Evolutionary conservation across 306 rosid genomes (phyloP).

Genomic region (Argentina anserina): DNA sequence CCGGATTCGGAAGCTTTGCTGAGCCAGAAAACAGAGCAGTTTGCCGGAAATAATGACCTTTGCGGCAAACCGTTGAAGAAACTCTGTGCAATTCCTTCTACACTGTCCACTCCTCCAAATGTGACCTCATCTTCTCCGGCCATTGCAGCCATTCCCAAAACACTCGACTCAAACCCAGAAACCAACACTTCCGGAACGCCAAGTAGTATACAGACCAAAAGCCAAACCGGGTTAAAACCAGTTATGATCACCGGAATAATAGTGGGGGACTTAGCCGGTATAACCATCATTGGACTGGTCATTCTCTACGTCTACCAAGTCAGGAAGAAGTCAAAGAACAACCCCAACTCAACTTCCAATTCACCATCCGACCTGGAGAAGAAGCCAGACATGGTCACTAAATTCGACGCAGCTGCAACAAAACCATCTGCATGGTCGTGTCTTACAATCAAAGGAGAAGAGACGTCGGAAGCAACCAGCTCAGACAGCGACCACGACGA

Average conservation of each 20-base stretch:
- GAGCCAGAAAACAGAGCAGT: constrained; percentile 47
- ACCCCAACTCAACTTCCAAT: constrained; percentile 2
- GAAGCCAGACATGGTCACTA: constrained; percentile 20
- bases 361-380: constrained; percentile 5
- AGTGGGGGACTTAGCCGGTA: constrained; percentile 69
- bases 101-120: constrained; percentile 58
- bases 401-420: constrained; percentile 18
- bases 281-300: constrained; percentile 42
- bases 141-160: constrained; percentile 86
- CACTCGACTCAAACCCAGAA: constrained; percentile 41
- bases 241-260: constrained; percentile 67
- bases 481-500: constrained; percentile 58
- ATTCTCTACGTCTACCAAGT: constrained; percentile 60
- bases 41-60: constrained; percentile 65
- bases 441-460: constrained; percentile 53
- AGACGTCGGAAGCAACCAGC: constrained; percentile 66
- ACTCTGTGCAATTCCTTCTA: constrained; percentile 70
- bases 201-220: constrained; percentile 26
- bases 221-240: constrained; percentile 56
- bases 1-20: constrained; percentile 53
- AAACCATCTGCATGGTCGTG: constrained; percentile 52
- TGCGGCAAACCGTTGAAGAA: constrained; percentile 81
- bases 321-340: constrained; percentile 31
- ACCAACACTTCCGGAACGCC: constrained; percentile 30
- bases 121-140: constrained; percentile 66